A percentile compares a stretch with the other conserved stretches of the same genome.
Conservation (phyloP, 192 early-diverging fungal species). For the Powellomyces hirtus region DNA sequence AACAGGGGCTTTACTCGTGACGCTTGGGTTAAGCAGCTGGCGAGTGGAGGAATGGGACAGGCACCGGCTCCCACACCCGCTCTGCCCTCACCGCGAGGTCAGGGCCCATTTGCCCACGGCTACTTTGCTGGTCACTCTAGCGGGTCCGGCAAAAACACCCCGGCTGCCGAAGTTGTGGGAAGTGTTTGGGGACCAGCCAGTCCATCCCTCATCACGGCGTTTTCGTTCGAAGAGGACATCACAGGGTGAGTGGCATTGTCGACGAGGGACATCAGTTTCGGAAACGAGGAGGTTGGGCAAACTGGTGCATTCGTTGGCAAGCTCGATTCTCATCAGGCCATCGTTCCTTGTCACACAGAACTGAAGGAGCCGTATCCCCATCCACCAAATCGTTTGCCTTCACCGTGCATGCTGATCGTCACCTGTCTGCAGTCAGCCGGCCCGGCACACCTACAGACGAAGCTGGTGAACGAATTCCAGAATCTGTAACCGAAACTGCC, state of each 20-base stretch:
- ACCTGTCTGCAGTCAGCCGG: conserved; percentile 15
- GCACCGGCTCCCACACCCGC: not conserved
- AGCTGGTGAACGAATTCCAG: not conserved
- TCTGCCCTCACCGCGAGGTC: not conserved
- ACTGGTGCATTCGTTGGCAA: too few relatives aligned
- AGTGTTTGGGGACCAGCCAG: conserved; percentile 15
- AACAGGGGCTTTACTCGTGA: conserved; percentile 1
- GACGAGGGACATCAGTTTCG: too few relatives aligned
- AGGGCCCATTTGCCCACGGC: not conserved
- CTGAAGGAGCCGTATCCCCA: too few relatives aligned
- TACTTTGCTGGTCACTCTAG: not conserved
- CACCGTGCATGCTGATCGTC: conserved; percentile 19
- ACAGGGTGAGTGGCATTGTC: not conserved
- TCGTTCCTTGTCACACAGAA: too few relatives aligned
- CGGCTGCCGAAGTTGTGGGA: not conserved
- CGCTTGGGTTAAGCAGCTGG: conserved; percentile 11
- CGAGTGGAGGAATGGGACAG: not conserved
- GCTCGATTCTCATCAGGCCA: too few relatives aligned
- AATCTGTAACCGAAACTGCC: conserved; percentile 6
- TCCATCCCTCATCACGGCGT: conserved; percentile 10
- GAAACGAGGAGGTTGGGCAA: too few relatives aligned
- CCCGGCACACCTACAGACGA: conserved; percentile 15
- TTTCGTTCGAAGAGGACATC: not conserved
- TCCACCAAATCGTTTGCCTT: conserved; percentile 24
- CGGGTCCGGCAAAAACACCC: not conserved